Conservation (phyloP, 306 rosid species). For the Cyamopsis tetragonoloba region DNA sequence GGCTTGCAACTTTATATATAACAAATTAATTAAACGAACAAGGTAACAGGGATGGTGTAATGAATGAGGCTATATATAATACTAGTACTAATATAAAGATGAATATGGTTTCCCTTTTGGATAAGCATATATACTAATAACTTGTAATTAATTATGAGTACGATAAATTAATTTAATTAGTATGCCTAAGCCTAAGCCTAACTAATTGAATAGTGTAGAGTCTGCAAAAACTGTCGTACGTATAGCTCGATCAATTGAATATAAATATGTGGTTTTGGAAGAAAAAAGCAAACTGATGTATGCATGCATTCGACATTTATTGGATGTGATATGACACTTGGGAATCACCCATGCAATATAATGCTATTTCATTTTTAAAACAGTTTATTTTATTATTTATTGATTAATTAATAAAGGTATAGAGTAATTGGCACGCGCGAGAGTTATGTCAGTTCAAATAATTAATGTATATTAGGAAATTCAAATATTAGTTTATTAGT, state of each 20-base stretch:
- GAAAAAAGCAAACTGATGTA: slow-evolving; percentile 24
- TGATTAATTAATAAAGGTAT: no score
- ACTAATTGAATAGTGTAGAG: not conserved
- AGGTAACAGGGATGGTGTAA: not conserved
- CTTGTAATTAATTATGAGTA: not conserved
- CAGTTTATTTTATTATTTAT: no score
- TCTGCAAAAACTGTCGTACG: slow-evolving; percentile 8
- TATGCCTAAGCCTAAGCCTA: not conserved
- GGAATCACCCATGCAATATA: not conserved
- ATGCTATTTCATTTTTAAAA: not conserved
- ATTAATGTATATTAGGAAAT: not conserved
- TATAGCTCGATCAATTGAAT: slow-evolving; percentile 11
- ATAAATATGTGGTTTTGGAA: slow-evolving; percentile 16
- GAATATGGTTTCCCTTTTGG: not conserved
- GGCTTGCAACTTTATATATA: no score
- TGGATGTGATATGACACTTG: slow-evolving; percentile 34
- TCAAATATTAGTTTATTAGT: not conserved
- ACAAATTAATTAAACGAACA: not conserved
- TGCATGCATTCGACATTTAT: slow-evolving; percentile 33
- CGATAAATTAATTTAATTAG: not conserved
- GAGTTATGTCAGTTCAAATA: slow-evolving; percentile 9
- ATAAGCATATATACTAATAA: not conserved
- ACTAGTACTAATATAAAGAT: no score
- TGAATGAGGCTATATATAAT: not conserved
- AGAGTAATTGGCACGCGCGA: no score